Percentiles rank a stretch among this genome's conserved stretches.
phyloP scores from a whole-genome alignment of 495 filamentous ascomycete species.

The Chaetomium fimeti region DNA sequence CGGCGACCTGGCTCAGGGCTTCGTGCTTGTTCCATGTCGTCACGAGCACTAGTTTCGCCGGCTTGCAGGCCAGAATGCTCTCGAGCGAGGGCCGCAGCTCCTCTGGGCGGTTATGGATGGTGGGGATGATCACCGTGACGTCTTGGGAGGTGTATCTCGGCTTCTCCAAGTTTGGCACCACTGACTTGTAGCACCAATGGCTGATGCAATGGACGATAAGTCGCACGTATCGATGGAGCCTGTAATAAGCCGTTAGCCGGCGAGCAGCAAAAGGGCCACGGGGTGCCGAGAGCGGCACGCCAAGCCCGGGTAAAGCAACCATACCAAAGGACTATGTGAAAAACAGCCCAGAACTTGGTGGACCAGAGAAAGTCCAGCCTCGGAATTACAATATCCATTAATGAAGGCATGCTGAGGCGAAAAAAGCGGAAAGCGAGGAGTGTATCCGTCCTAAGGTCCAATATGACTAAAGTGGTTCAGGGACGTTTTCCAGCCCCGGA shows the following conservation, averaged over 20 bases:
- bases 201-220: constrained; percentile 53
- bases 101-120: constrained; percentile 54
- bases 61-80: constrained; percentile 55
- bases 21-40: constrained; percentile 54
- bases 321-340: constrained; percentile 49
- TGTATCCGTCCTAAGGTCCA: background rate
- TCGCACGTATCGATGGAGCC: constrained; percentile 54
- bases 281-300: background rate
- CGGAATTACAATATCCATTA: constrained; percentile 41
- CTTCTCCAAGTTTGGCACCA: constrained; percentile 43
- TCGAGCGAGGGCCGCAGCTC: constrained; percentile 52
- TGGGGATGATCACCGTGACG: constrained; percentile 59
- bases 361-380: constrained; percentile 42
- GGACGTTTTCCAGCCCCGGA: background rate
- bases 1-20: constrained; percentile 46
- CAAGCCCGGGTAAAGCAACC: constrained; percentile 6
- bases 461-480: background rate
- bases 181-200: constrained; percentile 52
- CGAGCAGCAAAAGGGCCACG: background rate
- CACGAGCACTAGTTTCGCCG: constrained; percentile 54
- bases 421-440: constrained; percentile 6
- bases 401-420: constrained; percentile 31
- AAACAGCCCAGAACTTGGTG: constrained; percentile 34
- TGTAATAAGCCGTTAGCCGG: constrained; percentile 30
- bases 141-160: constrained; percentile 50